Conservation (phyloP, 164 flowering plant genomes). For the Sextonia rubra region DNA sequence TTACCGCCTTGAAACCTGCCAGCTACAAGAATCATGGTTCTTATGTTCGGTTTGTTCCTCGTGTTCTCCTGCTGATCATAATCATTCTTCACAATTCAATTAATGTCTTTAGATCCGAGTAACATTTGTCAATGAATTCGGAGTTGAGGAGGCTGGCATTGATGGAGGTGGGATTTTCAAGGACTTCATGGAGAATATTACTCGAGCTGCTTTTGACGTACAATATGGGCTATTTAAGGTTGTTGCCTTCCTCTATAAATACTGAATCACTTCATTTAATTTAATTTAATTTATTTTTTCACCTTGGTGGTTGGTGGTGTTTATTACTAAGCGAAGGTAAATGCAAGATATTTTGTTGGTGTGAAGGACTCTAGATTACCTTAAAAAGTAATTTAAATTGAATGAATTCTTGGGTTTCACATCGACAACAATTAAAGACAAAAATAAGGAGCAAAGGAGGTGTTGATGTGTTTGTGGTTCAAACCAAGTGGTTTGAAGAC, state of each 20-base stretch:
- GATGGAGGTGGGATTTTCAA: constrained; percentile 99
- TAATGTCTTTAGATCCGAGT: constrained; percentile 68
- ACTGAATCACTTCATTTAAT: neutral
- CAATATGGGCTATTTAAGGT: constrained; percentile 99
- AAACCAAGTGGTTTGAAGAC: too few species aligned
- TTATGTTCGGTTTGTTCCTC: neutral
- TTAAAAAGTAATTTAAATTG: too few species aligned
- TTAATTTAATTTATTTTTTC: neutral
- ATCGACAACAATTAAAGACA: too few species aligned
- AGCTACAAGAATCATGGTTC: neutral
- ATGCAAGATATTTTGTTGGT: too few species aligned
- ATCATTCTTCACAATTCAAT: neutral
- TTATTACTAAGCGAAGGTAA: neutral
- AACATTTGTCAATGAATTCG: constrained; percentile 87
- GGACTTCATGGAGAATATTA: constrained; percentile 97
- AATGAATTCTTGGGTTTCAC: too few species aligned
- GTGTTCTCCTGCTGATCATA: neutral
- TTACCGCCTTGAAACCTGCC: neutral
- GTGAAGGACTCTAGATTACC: too few species aligned
- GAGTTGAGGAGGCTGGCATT: constrained; percentile 99
- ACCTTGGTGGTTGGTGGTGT: neutral
- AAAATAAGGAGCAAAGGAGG: too few species aligned
- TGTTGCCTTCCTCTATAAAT: neutral
- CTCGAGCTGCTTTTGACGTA: constrained; percentile 89
- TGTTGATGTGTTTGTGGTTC: too few species aligned